Evolutionary conservation across 768 basidiomycete species (phyloP), one percentile per base, ranked within the genome.

Genomic region (Lentinula aciculospora): DNA sequence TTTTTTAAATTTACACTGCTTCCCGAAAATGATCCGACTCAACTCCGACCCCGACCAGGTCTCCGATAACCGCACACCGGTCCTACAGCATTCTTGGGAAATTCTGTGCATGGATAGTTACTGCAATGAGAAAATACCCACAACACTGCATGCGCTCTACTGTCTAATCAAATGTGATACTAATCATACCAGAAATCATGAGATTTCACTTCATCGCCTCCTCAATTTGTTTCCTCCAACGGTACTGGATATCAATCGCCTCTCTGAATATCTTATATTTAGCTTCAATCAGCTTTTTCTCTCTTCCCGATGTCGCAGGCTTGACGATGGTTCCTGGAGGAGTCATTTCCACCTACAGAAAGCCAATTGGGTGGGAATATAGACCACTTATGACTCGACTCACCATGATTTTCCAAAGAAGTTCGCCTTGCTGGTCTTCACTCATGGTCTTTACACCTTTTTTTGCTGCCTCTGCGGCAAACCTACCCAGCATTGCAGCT

Each of bases 251-350:
- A 15, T 92, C 89, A 47, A 97, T 92, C 19, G 76, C 80, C 69
- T 98, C 94, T 57, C 82, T 72, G 76, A 98, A 98, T 66, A 98
- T 94, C 69, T 82, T 85, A 72, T 97, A 98, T 75, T 99, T 99
- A 7, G 88, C 92, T 56, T 92, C 84, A 51, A 98, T 74, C 47
- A 98, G 69, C 66, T 76, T 86, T 71, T 83, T 85, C 71, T 89
- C 92, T 69, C 74, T 82, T 1, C 69, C 60, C 3, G 80, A 77
- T 10, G 85, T 84, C 15, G 75, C 72, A 2, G 95, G 92, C 6
- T 71, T 67, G 32, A 99, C 78, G 44, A 88, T 74, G 15, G 80
- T 83, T 3, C 89, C 96, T 1, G 85, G 75, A 32, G 91, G 88
- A 6, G 94, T 96, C 97, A 99, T 98, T 63, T 93, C 88, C 31